A percentile compares a stretch with the other conserved stretches of the same genome.
These are phyloP conservation scores for Pseudocercospora macadamiae DNA, from an alignment of 2,329 filamentous ascomycete species.

Conservation along the genomic window DNA sequence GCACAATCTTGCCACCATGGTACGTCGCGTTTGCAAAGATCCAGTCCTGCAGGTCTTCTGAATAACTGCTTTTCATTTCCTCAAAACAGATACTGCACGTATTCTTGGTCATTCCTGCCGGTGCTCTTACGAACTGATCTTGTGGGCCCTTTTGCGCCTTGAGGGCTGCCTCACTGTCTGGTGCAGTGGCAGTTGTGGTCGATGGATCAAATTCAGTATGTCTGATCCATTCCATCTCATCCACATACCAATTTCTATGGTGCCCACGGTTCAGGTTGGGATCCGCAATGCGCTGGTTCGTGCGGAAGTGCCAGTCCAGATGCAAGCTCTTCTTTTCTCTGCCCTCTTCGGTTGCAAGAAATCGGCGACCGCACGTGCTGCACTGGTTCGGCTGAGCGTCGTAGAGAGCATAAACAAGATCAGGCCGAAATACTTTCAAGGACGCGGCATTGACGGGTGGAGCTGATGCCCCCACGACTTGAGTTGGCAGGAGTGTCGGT, in stretches of 20 bases:
- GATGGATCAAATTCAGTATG: constrained; percentile 76
- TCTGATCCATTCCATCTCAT: constrained; percentile 89
- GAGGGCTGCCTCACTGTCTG: constrained; percentile 44
- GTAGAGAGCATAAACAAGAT: constrained; percentile 74
- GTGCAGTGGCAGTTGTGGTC: constrained; percentile 46
- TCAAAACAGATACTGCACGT: constrained; percentile 95
- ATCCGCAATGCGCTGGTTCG: constrained; percentile 85
- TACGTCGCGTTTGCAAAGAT: constrained; percentile 90
- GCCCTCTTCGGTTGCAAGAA: constrained; percentile 75
- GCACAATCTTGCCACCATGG: constrained; percentile 79
- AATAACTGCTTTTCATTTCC: constrained; percentile 88
- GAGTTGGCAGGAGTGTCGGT: constrained; percentile 20
- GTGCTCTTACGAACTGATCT: constrained; percentile 77
- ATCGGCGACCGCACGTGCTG: constrained; percentile 87
- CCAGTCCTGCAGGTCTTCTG: constrained; percentile 92
- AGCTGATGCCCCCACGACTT: constrained; percentile 2
- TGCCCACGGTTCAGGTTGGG: constrained; percentile 77
- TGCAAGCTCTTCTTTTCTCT: constrained; percentile 85
- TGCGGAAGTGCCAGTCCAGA: constrained; percentile 97
- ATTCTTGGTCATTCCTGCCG: constrained; percentile 73
- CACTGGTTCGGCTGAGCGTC: constrained; percentile 84
- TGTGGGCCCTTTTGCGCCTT: constrained; percentile 59
- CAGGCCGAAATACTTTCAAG: constrained; percentile 62
- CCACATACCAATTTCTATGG: constrained; percentile 92
- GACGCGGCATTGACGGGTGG: constrained; percentile 31